Evolutionary conservation across 176 grass and related monocot species (phyloP).

Genomic region (Poa annua): DNA sequence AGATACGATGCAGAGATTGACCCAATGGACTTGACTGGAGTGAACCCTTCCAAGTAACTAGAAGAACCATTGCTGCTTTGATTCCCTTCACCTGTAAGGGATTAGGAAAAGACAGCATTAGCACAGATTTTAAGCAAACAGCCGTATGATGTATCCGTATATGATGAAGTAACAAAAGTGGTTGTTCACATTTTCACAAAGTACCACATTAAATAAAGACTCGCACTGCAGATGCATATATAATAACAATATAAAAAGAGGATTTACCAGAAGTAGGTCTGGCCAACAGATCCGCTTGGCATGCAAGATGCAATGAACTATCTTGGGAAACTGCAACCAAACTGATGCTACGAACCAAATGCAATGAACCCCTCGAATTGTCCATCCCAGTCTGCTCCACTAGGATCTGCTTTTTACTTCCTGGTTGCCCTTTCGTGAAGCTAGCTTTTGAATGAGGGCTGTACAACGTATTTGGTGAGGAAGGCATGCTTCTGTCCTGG

Average conservation of each 20-base stretch:
- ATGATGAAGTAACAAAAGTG: conserved; percentile 2
- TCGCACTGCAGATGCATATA: conserved; percentile 1
- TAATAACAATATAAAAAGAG: neutral
- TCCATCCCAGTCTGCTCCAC: conserved; percentile 70
- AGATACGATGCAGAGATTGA: conserved; percentile 76
- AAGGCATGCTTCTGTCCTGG: conserved; percentile 85
- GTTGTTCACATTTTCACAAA: neutral
- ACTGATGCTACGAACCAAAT: conserved; percentile 92
- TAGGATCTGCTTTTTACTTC: conserved; percentile 84
- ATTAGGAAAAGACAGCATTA: neutral
- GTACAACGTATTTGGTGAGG: conserved; percentile 80
- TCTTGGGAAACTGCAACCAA: conserved; percentile 80
- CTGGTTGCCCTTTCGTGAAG: conserved; percentile 77
- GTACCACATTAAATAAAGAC: conserved; percentile 21
- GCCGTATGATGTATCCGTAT: neutral
- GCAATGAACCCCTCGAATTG: conserved; percentile 70
- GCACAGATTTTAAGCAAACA: conserved; percentile 28
- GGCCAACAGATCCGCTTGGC: conserved; percentile 66
- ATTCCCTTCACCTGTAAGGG: conserved; percentile 60
- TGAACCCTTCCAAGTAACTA: conserved; percentile 91
- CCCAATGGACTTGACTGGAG: conserved; percentile 72
- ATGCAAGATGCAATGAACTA: conserved; percentile 78
- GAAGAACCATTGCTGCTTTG: conserved; percentile 51
- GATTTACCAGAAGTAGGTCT: conserved; percentile 62
- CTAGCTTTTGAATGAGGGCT: conserved; percentile 84